Base-by-base conservation (phyloP, 1,284 basidiomycete genomes). In the Pulchroboletus neoregius region DNA sequence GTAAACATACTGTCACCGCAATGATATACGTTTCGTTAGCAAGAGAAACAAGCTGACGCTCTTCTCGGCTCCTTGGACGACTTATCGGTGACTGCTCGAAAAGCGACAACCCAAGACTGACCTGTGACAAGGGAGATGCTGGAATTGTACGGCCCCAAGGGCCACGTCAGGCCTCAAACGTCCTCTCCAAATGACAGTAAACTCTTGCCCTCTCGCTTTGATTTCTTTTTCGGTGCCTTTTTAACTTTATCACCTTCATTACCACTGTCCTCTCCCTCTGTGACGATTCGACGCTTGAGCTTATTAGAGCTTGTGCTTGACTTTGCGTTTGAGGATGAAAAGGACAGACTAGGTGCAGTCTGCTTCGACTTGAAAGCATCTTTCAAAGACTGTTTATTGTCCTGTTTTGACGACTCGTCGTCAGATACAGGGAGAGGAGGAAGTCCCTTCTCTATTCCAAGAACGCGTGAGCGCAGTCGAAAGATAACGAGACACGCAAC, bases 131-230 rank as follows among this genome's bases (percentile, higher is more conserved):
- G 6, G 24, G 28, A 22, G 33, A 34, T 13, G 28, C 26, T 22
- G 8, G 16, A 9, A 35, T 20, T 16, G 30, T 5, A 22, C 3
- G 20, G 24, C 8, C 6, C n/a, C 20, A 28, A 33, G 15, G 24
- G 10, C 12, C 26, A 28, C 12, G 12, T 16, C 0, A 30, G 45
- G 24, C 18, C n/a, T 62, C 44, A 58, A 38, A 56, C 45, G 28
- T 58, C 56, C 50, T 80, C 80, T 26, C 71, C 78, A 50, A 84
- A 84, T 0, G 82, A 84, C 13, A 84, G 64, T 23, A 81, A 54
- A 23, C 71, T 70, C 61, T 80, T 82, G 53, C 69, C 72, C 47
- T 66, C 63, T 49, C 72, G 74, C 58, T 75, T 76, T 0, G 67
- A 50, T 54, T 74, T 77, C 68, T 78, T 74, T 57, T 70, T 77